Evolutionary conservation across 1,284 basidiomycete species (phyloP).

Genomic region (Termitomyces sp.): DNA sequence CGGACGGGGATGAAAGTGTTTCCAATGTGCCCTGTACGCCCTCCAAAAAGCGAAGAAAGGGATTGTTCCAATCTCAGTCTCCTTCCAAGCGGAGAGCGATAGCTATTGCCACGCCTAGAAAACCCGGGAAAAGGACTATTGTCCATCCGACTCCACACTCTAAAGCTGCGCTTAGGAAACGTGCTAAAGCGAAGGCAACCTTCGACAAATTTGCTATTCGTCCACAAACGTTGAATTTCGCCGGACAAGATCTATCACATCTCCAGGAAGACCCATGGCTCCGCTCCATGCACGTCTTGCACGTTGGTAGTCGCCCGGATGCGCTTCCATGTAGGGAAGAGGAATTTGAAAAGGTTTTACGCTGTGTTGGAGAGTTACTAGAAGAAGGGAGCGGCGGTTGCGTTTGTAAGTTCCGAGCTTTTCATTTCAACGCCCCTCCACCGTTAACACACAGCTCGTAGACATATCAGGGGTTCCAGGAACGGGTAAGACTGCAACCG

Average conservation of each 20-base stretch:
- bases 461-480: conserved; percentile 98
- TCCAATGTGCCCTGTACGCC: conserved; percentile 30
- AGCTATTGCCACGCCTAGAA: conserved; percentile 24
- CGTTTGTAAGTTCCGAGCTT: conserved; percentile 64
- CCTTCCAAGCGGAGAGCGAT: conserved; percentile 17
- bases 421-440: neutral
- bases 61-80: conserved; percentile 18
- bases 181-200: conserved; percentile 15
- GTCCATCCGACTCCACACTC: conserved; percentile 66
- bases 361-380: conserved; percentile 79
- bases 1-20: conserved; percentile 8
- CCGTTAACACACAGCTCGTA: conserved; percentile 24
- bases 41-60: conserved; percentile 30
- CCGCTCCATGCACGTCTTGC: conserved; percentile 82
- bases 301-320: conserved; percentile 92
- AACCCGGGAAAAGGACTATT: conserved; percentile 25
- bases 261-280: conserved; percentile 76
- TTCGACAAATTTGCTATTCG: conserved; percentile 26
- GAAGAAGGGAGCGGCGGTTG: conserved; percentile 94
- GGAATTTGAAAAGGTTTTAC: conserved; percentile 78
- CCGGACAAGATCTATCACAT: conserved; percentile 34
- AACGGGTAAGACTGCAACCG: conserved; percentile 97
- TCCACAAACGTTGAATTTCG: conserved; percentile 28
- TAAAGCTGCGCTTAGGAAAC: conserved; percentile 47
- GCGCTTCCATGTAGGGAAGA: conserved; percentile 86